phyloP scores from a whole-genome alignment of 176 grass and related monocot genomes.

The Melocanna baccifera region DNA sequence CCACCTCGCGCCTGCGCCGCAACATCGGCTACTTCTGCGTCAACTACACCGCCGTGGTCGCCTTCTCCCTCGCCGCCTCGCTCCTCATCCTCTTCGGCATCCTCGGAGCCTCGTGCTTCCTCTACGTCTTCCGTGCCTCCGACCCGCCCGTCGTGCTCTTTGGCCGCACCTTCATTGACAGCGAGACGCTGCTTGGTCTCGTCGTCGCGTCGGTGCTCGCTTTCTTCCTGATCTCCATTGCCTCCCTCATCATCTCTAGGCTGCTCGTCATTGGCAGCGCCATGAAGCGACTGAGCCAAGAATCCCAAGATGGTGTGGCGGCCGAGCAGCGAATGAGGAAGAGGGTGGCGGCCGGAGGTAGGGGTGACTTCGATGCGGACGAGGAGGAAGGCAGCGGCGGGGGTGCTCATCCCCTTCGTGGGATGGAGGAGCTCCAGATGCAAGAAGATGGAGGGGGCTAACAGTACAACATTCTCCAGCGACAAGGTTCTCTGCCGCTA shows the following conservation, averaged over 20 bases:
- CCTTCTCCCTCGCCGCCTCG: constrained; percentile 62
- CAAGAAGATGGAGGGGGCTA: too few relatives aligned
- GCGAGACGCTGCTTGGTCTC: constrained; percentile 77
- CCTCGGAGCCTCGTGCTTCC: constrained; percentile 82
- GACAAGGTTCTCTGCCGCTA: too few relatives aligned
- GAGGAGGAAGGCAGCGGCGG: too few relatives aligned
- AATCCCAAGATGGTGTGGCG: too few relatives aligned
- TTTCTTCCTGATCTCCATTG: constrained; percentile 80
- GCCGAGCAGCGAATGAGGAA: too few relatives aligned
- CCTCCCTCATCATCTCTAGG: constrained; percentile 82
- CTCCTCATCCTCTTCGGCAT: constrained; percentile 62
- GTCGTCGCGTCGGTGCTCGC: constrained; percentile 59
- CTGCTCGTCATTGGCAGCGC: constrained; percentile 60
- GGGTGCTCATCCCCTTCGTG: too few relatives aligned
- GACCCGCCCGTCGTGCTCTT: constrained; percentile 87
- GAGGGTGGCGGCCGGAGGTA: too few relatives aligned
- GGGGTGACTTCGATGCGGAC: too few relatives aligned
- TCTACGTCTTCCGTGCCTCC: constrained; percentile 78
- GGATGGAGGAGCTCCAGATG: too few relatives aligned
- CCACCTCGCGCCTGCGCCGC: constrained; percentile 74
- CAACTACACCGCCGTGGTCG: constrained; percentile 85
- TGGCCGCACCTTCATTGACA: constrained; percentile 82
- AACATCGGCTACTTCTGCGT: constrained; percentile 90
- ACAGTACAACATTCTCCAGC: too few relatives aligned
- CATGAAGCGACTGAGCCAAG: too few relatives aligned